Evolutionary conservation across 495 filamentous ascomycete genomes (phyloP), one percentile per base, ranked within the genome.

Genomic region (Neurospora tetraspora): DNA sequence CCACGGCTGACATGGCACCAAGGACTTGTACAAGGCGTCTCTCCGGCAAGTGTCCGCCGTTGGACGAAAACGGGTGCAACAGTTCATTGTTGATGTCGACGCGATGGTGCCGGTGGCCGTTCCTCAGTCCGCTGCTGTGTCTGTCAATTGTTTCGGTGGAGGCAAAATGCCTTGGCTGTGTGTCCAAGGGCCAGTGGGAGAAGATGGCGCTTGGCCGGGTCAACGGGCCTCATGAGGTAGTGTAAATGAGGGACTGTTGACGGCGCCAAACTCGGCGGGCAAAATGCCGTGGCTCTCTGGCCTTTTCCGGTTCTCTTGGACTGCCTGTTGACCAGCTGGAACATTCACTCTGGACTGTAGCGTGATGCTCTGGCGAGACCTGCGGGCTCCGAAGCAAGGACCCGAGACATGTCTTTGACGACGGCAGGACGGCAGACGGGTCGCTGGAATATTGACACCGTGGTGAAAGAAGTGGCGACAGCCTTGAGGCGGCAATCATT

Each of bases 1-100:
- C 53, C 27, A 65, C 27, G 69, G 70, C 71, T 61, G 69, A 38
- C 69, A 71, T 76, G 69, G 47, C 61, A 74, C 71, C 20, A 27
- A 42, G 71, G 45, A 69, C n/a, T 36, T 37, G 39, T 7, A 73
- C 70, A 70, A 65, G 70, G 53, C 53, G 23, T 65, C 53, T 65
- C 53, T 65, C 53, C 53, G 53, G 53, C 31, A 65, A 65, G 27
- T 65, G 34, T 65, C 53, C 53, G 27, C 53, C 27, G 14, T 65
- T 18, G 53, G 14, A 34, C 53, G 27, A 65, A 65, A 34, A 65
- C 53, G 53, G 23, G 53, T 61, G 53, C 53, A 61, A 61, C 31
- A 31, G 23, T 61, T 61, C 53, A 23, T 59, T 27, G 47, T 59
- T 14, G 53, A 65, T 59, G 3, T 59, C 12, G 53, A 61, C 53